phyloP scores from a whole-genome alignment of 148 eudicot species.

The Tetragonia tetragonoides region DNA sequence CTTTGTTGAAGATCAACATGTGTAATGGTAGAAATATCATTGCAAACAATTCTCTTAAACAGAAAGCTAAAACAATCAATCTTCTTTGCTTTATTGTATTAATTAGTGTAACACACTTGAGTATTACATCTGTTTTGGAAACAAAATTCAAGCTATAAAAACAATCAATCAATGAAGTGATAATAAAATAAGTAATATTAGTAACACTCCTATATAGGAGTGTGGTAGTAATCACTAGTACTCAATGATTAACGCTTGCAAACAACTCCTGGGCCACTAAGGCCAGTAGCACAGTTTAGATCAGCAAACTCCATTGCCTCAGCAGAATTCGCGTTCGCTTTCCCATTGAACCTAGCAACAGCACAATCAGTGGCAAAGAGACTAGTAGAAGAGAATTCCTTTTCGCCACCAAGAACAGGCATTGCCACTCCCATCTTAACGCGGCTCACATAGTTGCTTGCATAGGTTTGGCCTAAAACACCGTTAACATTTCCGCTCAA shows the following conservation, averaged over 20 bases:
- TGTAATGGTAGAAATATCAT: no score
- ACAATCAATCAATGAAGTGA: neutral
- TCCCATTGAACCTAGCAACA: slow-evolving; percentile 36
- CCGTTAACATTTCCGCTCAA: slow-evolving; percentile 62
- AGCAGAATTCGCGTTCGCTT: slow-evolving; percentile 4
- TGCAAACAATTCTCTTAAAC: no score
- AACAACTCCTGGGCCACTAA: slow-evolving; percentile 41
- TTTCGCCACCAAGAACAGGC: slow-evolving; percentile 71
- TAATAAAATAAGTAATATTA: neutral
- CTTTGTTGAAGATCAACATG: no score
- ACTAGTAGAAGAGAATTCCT: slow-evolving; percentile 51
- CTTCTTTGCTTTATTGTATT: no score
- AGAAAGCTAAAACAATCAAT: no score
- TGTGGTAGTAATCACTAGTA: neutral
- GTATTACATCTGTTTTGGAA: no score
- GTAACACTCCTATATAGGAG: neutral
- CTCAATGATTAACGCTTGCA: slow-evolving; percentile 38
- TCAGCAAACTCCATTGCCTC: slow-evolving; percentile 25
- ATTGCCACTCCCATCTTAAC: slow-evolving; percentile 63
- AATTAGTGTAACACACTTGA: no score
- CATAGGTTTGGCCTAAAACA: slow-evolving; percentile 80
- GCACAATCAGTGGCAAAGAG: slow-evolving; percentile 65
- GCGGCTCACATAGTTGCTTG: slow-evolving; percentile 50
- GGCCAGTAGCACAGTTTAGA: slow-evolving; percentile 40
- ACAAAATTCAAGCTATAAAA: no score